These are phyloP conservation scores for Scheffersomyces titani DNA, from an alignment of 1,139 yeast species.

Conservation along the genomic window DNA sequence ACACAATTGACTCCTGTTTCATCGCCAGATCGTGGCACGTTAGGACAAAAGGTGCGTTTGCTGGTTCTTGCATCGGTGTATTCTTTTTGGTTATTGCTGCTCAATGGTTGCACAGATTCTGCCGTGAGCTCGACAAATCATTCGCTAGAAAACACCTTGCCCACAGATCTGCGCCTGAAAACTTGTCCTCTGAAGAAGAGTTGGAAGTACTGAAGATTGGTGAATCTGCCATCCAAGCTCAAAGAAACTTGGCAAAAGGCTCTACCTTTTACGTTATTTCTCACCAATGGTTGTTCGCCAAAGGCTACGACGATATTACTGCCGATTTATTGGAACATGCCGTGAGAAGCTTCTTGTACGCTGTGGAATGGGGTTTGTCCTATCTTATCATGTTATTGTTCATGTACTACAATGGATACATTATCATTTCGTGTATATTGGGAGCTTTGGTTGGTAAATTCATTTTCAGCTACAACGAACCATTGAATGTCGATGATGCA, in stretches of 20 bases:
- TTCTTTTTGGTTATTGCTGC: slow-evolving; percentile 56
- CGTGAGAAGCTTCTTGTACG: slow-evolving; percentile 48
- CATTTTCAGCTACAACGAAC: slow-evolving; percentile 46
- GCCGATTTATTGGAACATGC: slow-evolving; percentile 52
- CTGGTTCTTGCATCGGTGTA: slow-evolving; percentile 70
- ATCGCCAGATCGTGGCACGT: slow-evolving; percentile 68
- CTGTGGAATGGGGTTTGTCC: slow-evolving; percentile 62
- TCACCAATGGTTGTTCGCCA: slow-evolving; percentile 40
- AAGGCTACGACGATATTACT: slow-evolving; percentile 15
- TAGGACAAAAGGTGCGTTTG: slow-evolving; percentile 59
- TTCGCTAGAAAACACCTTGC: slow-evolving; percentile 24
- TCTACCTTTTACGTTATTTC: slow-evolving; percentile 25
- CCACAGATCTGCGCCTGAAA: slow-evolving; percentile 2
- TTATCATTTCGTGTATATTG: slow-evolving; percentile 60
- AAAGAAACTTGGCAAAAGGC: background rate
- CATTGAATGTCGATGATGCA: slow-evolving; percentile 27
- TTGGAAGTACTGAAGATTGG: background rate
- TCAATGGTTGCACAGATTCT: slow-evolving; percentile 57
- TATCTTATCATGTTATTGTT: slow-evolving; percentile 68
- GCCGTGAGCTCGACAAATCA: slow-evolving; percentile 55
- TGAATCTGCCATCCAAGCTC: background rate
- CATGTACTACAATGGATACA: slow-evolving; percentile 74
- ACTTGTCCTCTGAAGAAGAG: slow-evolving; percentile 6
- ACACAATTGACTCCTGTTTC: slow-evolving; percentile 63
- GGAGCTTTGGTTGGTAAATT: slow-evolving; percentile 65